phyloP scores from a whole-genome alignment of 2,329 filamentous ascomycete genomes.

The Fusarium odoratissimum region DNA sequence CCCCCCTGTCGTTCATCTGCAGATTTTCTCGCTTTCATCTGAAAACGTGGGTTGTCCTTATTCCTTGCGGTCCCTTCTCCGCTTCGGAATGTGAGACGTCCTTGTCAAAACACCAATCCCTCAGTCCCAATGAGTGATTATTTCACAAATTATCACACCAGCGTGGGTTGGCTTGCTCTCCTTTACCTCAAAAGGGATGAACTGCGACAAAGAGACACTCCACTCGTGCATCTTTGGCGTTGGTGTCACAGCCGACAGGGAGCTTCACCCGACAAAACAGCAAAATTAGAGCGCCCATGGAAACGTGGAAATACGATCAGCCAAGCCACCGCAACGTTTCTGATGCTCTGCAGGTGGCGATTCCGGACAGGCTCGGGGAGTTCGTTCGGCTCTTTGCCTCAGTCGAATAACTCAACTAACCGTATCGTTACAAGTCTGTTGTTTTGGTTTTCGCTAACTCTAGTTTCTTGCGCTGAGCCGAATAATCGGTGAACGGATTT shows the following conservation, averaged over 20 bases:
- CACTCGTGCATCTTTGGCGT: conserved; percentile 18
- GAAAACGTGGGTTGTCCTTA: conserved; percentile 27
- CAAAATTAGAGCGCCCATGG: conserved; percentile 18
- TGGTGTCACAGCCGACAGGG: conserved; percentile 4
- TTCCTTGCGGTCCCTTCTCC: conserved; percentile 20
- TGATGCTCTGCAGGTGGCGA: conserved; percentile 10
- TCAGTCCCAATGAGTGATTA: conserved; percentile 32
- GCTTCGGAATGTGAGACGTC: conserved; percentile 7
- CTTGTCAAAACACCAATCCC: conserved; percentile 6
- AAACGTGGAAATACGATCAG: conserved; percentile 22
- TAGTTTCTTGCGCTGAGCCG: conserved; percentile 2
- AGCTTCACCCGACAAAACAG: conserved; percentile 8
- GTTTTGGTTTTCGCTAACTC: conserved; percentile 7
- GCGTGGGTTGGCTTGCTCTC: conserved; percentile 11
- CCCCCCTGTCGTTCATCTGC: conserved; percentile 31
- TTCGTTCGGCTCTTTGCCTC: conserved; percentile 14
- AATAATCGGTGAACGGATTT: conserved; percentile 29
- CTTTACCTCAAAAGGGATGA: conserved; percentile 12
- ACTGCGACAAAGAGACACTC: conserved; percentile 15
- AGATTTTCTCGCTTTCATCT: conserved; percentile 17
- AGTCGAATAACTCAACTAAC: conserved; percentile 20
- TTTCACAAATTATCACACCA: not conserved
- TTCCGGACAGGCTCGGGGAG: conserved; percentile 33
- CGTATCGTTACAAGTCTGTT: conserved; percentile 12
- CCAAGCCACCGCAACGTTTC: conserved; percentile 1